Evolutionary conservation across 495 filamentous ascomycete genomes (phyloP).

Genomic region (Pyrenula massariospora): DNA sequence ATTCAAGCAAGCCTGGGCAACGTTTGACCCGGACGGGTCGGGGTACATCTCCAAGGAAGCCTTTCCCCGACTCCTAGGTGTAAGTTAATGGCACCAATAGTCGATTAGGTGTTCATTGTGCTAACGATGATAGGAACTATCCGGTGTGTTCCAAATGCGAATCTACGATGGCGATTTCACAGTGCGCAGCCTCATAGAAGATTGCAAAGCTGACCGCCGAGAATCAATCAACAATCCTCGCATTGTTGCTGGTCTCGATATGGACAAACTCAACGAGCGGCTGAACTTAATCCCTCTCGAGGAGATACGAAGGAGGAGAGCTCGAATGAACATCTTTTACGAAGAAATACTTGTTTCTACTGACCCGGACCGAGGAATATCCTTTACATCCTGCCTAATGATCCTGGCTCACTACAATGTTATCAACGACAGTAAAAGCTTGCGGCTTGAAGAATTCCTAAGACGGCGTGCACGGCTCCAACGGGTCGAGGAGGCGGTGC

Average conservation of each 20-base stretch:
- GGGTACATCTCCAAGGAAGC: conserved; percentile 86
- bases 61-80: conserved; percentile 81
- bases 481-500: conserved; percentile 91
- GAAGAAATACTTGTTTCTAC: conserved; percentile 94
- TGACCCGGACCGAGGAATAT: conserved; percentile 75
- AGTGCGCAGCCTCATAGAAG: conserved; percentile 69
- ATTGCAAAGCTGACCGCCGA: conserved; percentile 50
- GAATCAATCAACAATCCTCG: conserved; percentile 30
- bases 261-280: conserved; percentile 61
- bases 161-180: conserved; percentile 88
- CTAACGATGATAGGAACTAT: conserved; percentile 50
- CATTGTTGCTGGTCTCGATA: conserved; percentile 61
- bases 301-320: conserved; percentile 58
- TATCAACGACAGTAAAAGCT: conserved; percentile 92
- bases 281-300: conserved; percentile 64
- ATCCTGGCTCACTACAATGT: conserved; percentile 98
- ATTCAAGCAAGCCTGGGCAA: conserved; percentile 98
- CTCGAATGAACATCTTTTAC: conserved; percentile 81
- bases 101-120: conserved; percentile 3
- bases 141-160: conserved; percentile 93
- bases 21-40: conserved; percentile 79
- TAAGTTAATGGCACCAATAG: conserved; percentile 23
- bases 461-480: conserved; percentile 82
- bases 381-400: conserved; percentile 91
- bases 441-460: conserved; percentile 88